A percentile compares a stretch with the other conserved stretches of the same genome.
phyloP scores from a whole-genome alignment of 768 basidiomycete species.

The Xerocomellus amylosporus region DNA sequence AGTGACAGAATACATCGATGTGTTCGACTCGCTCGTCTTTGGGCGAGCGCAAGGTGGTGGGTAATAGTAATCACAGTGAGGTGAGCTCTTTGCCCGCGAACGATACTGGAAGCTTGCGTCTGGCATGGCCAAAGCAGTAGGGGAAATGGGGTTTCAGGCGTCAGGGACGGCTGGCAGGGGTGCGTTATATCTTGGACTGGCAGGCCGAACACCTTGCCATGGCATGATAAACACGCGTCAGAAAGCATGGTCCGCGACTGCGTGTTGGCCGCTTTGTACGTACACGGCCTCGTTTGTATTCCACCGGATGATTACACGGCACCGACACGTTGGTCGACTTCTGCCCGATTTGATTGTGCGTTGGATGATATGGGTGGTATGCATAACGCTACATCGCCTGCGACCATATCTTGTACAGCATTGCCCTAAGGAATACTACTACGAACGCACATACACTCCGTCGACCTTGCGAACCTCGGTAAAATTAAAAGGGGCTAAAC shows the following conservation, averaged over 20 bases:
- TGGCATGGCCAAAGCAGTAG: slow-evolving; percentile 24
- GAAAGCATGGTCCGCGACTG: slow-evolving; percentile 17
- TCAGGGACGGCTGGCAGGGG: slow-evolving; percentile 18
- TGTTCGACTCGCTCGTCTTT: slow-evolving; percentile 21
- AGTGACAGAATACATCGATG: slow-evolving; percentile 12
- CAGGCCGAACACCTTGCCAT: slow-evolving; percentile 26
- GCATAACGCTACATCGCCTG: slow-evolving; percentile 16
- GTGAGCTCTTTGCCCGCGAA: slow-evolving; percentile 22
- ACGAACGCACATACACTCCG: slow-evolving; percentile 4
- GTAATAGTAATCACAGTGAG: slow-evolving; percentile 19
- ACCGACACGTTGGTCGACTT: slow-evolving; percentile 29
- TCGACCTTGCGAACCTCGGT: neutral
- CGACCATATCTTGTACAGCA: slow-evolving; percentile 10
- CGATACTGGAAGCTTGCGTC: slow-evolving; percentile 27
- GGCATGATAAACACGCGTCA: slow-evolving; percentile 33
- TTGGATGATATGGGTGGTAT: slow-evolving; percentile 7
- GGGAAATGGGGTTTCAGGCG: slow-evolving; percentile 10
- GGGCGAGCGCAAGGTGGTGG: slow-evolving; percentile 12
- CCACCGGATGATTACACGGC: slow-evolving; percentile 11
- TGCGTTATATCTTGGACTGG: slow-evolving; percentile 32
- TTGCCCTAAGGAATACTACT: slow-evolving; percentile 7
- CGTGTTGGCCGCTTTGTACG: slow-evolving; percentile 28
- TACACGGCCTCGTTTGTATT: slow-evolving; percentile 29
- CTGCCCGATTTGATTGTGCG: slow-evolving; percentile 16
- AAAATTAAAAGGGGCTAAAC: neutral